Base-by-base conservation (phyloP, 441 rosid species). In the Pelargonium australe region DNA sequence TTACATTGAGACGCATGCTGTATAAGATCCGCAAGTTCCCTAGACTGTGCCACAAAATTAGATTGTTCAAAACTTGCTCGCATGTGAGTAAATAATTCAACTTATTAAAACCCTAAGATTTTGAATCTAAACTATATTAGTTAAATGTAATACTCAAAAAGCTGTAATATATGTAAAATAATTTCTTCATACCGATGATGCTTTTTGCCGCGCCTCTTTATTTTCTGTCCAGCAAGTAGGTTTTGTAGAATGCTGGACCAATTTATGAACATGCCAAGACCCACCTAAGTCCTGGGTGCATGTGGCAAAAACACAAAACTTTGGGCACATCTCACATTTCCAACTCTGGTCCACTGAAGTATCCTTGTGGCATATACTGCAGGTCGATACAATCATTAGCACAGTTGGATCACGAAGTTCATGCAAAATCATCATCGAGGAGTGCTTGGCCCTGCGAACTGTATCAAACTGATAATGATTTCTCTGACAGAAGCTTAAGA, bases 371-470 rank as follows among this genome's bases (percentile, higher is more conserved):
- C 89, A 87, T 68, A 76, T 63, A 68, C 68, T 76, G 77, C 91
- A 89, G 47, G 65, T 41, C 43, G 65, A 13, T 69, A 41, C 70
- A 34, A 53, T 37, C 14, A 60, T 4, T 5, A 68, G 67, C 63
- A 69, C 17, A 14, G 41, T 72, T 64, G 78, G 81, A 69, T 73
- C 74, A 64, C 74, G 81, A 60, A 86, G 89, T 75, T 81, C 77
- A 78, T 89, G 79, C 55, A 92, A 80, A 75, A 89, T 80, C 95
- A 89, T 88, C 96, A 89, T 88, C 2, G 95, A 83, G 45, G 97
- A 85, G 78, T 84, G 74, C 78, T 92, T 92, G 73, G 95, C 95
- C 51, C 84, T 84, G 60, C 95, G 84, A 70, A 88, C 87, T 4
- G 85, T 76, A 80, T 92, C 87, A 53, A 89, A 92, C 71, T 82